phyloP scores from a whole-genome alignment of 768 basidiomycete species.

The Boletus reticulatus region DNA sequence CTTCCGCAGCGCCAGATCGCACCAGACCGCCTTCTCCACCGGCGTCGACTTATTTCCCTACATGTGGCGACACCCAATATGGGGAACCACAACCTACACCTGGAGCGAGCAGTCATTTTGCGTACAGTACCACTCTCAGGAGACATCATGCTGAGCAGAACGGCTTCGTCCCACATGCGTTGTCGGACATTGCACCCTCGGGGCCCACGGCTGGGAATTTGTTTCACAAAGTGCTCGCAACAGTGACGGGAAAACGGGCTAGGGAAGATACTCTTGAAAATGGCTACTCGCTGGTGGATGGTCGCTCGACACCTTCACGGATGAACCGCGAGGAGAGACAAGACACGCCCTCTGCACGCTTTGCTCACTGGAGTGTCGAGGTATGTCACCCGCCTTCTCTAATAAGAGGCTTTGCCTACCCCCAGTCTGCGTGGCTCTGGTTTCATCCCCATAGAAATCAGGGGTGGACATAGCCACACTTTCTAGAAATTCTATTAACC shows the following conservation, averaged over 20 bases:
- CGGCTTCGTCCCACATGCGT: constrained; percentile 39
- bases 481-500: constrained; percentile 4
- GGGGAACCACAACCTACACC: constrained; percentile 57
- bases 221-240: constrained; percentile 43
- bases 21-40: constrained; percentile 58
- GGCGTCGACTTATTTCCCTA: constrained; percentile 77
- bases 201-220: constrained; percentile 44
- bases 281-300: constrained; percentile 36
- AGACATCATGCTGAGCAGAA: constrained; percentile 54
- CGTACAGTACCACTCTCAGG: constrained; percentile 78
- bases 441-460: constrained; percentile 5
- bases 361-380: constrained; percentile 64
- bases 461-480: constrained; percentile 12
- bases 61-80: constrained; percentile 47
- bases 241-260: constrained; percentile 28
- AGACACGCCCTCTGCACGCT: constrained; percentile 64
- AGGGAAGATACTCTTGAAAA: constrained; percentile 34
- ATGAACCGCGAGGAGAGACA: constrained; percentile 31
- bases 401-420: neutral
- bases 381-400: constrained; percentile 33
- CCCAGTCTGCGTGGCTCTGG: neutral
- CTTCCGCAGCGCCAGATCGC: constrained; percentile 13
- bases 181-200: constrained; percentile 29
- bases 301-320: constrained; percentile 6
- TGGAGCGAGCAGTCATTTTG: constrained; percentile 71